Evolutionary conservation across 768 basidiomycete genomes (phyloP), one percentile per base, ranked within the genome.

Genomic region (Aureoboletus auriporus): DNA sequence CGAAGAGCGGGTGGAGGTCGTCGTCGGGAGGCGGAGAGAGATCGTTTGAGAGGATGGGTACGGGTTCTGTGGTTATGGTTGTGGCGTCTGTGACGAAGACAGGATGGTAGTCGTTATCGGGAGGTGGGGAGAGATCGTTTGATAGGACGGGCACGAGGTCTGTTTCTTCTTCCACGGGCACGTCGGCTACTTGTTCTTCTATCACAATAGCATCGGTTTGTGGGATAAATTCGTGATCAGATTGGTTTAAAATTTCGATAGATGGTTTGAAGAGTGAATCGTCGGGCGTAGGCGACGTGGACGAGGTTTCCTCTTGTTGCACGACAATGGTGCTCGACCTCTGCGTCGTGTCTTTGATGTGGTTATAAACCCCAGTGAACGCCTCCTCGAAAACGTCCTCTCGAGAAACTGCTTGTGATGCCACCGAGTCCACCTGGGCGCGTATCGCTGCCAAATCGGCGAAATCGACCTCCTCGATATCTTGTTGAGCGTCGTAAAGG

Each of bases 391-490:
- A 54, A 4, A 49, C 8, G 52, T 39, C 16, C 46, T 59, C 47
- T 71, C 46, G 42, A 31, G 44, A 41, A 37, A 36, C 0, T 11
- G 7, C 17, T 0, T 8, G 53, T 28, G 40, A 28, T 13, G 8
- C 6, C 5, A 34, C 23, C 1, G 55, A 46, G 26, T 63, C 49
- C 26, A 60, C 57, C 27, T 50, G 36, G 12, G 57, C 58, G 20
- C 61, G 61, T 4, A 63, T 44, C 44, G 47, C 27, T 1, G 34
- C 59, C 16, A 62, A 23, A 41, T 59, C 83, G 8, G 74, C 71
- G 56, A 86, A 89, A 58, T 89, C 80, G 1, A 60, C 54, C 14
- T 52, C 60, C 16, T 56, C 49, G 10, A 87, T 73, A 51, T 76
- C 76, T 57, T 78, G 75, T 29, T 80, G 55, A 17, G 20, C 20